phyloP scores from a whole-genome alignment of 345 rosid genomes.

The Citrus sinensis region DVS_A1.0 CM039162.1:264501-265000 shows the following conservation, averaged over 20 bases:
- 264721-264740: not conserved
- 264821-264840: not conserved
- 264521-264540: not conserved
- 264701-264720: not conserved
- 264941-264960: not conserved
- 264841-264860: not conserved
- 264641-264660: not conserved
- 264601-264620: not conserved
- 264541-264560: not conserved
- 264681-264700: not conserved
- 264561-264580: not conserved
- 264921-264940: not conserved
- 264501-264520: not conserved
- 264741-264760: not conserved
- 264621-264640: too few relatives aligned
- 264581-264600: not conserved
- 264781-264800: not conserved
- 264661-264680: not conserved
- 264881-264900: not conserved
- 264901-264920: conserved; percentile 14
- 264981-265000: not conserved
- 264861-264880: not conserved
- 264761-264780: not conserved
- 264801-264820: not conserved
- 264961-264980: not conserved